Percentiles rank a stretch among this genome's conserved stretches.
These are phyloP conservation scores for Esteya vermicola DNA, from an alignment of 2,329 filamentous ascomycete genomes.

Conservation along the genomic window DNA sequence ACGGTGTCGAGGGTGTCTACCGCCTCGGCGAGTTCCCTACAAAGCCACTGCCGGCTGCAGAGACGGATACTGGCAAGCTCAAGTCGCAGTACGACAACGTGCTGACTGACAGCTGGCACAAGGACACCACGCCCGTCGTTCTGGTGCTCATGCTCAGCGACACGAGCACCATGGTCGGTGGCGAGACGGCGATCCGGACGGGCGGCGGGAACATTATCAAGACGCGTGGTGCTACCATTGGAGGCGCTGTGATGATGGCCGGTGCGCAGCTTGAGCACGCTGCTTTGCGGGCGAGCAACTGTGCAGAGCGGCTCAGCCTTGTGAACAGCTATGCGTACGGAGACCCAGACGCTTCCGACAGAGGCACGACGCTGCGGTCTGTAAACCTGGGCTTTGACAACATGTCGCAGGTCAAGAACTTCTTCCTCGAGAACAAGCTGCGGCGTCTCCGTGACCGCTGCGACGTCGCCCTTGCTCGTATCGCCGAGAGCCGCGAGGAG, in stretches of 20 bases:
- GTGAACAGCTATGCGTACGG: conserved; percentile 10
- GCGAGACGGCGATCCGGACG: conserved; percentile 8
- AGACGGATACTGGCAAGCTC: not conserved
- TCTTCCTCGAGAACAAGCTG: conserved; percentile 6
- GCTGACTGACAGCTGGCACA: conserved; percentile 8
- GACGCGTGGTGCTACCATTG: conserved; percentile 6
- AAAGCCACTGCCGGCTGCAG: not conserved
- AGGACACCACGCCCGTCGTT: conserved; percentile 7
- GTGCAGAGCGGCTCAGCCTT: conserved; percentile 7
- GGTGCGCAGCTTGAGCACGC: conserved; percentile 8
- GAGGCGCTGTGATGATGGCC: conserved; percentile 8
- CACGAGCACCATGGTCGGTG: conserved; percentile 8
- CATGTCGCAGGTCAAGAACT: conserved; percentile 4
- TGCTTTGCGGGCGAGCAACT: conserved; percentile 9
- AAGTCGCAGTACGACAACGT: conserved; percentile 1
- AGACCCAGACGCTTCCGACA: conserved; percentile 7
- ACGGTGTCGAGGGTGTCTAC: conserved; percentile 8
- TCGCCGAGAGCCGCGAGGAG: conserved; percentile 1
- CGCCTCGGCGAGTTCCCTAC: conserved; percentile 5
- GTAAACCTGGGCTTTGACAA: conserved; percentile 6
- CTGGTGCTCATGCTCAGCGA: conserved; percentile 9
- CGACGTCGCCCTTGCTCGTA: conserved; percentile 1
- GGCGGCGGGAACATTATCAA: conserved; percentile 5
- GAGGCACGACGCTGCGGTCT: conserved; percentile 6
- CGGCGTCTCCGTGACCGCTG: conserved; percentile 7